A percentile compares a stretch with the other conserved stretches of the same genome.
phyloP scores from a whole-genome alignment of 2,329 filamentous ascomycete genomes.

The Sphaceloma murrayae region DNA sequence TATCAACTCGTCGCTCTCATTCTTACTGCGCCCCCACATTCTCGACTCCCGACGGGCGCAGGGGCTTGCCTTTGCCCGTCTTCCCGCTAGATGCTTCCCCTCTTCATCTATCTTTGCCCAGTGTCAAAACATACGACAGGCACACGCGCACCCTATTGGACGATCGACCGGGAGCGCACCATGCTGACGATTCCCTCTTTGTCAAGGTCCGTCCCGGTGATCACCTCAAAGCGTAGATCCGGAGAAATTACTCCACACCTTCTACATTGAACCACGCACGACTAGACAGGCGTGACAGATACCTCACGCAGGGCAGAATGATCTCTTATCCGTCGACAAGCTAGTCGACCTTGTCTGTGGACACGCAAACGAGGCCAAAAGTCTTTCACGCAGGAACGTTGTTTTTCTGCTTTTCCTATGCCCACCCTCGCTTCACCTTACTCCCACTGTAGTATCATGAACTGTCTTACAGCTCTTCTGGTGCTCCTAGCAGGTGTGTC shows the following conservation, averaged over 20 bases:
- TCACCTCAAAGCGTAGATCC: conserved; percentile 15
- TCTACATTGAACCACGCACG: not conserved
- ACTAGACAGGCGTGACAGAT: too few species aligned
- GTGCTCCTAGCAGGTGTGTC: not conserved
- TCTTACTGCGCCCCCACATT: too few species aligned
- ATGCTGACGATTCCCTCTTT: not conserved
- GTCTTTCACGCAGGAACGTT: not conserved
- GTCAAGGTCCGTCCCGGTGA: not conserved
- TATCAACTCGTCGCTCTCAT: too few species aligned
- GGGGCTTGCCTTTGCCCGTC: too few species aligned
- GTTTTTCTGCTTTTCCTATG: not conserved
- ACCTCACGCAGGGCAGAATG: not conserved
- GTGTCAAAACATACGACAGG: too few species aligned
- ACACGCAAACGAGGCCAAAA: too few species aligned
- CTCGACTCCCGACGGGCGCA: too few species aligned
- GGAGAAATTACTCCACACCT: conserved; percentile 18
- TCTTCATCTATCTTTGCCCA: too few species aligned
- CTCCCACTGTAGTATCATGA: not conserved
- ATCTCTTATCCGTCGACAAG: not conserved
- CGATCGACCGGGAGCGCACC: too few species aligned
- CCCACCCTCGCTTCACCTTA: too few species aligned
- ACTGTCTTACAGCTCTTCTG: not conserved
- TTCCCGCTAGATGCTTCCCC: too few species aligned
- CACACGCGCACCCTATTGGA: too few species aligned
- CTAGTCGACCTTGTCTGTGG: not conserved